These are phyloP conservation scores for Breviolum minutum DNA, from an alignment of 73 alveolate species.

Conservation along the genomic window DNA sequence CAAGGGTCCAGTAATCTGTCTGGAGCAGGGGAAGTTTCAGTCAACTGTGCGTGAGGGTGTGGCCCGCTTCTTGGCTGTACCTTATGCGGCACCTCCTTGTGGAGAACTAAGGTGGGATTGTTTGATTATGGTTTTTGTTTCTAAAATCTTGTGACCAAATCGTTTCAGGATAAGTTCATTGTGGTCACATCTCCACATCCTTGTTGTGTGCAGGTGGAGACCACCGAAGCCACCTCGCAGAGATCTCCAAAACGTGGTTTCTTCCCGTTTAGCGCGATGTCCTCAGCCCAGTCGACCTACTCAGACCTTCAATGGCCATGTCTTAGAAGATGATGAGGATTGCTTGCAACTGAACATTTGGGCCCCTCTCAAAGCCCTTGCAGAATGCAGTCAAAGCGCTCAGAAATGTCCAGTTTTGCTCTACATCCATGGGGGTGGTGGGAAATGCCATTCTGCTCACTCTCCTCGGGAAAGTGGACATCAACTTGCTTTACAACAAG, in stretches of 20 bases:
- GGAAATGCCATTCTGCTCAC: constrained; percentile 64
- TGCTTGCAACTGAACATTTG: constrained; percentile 56
- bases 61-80: constrained; percentile 40
- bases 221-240: background rate
- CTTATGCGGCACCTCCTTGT: background rate
- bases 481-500: constrained; percentile 27
- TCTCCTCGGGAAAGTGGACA: constrained; percentile 49
- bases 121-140: background rate
- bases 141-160: background rate
- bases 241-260: background rate
- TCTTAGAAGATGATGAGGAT: constrained; percentile 37
- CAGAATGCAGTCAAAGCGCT: too few relatives aligned
- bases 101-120: background rate
- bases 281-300: constrained; percentile 46
- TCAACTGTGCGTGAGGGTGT: constrained; percentile 16
- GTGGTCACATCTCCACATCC: background rate
- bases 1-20: background rate
- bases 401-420: constrained; percentile 13
- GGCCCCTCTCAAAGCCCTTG: constrained; percentile 20
- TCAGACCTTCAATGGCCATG: constrained; percentile 21
- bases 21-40: constrained; percentile 1
- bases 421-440: constrained; percentile 72
- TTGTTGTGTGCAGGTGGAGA: constrained; percentile 4
- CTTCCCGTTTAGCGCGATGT: background rate
- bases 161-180: background rate